These are phyloP conservation scores for Lenwebbia sp. DNA, from an alignment of 345 rosid genomes.

Conservation along the genomic window DNA sequence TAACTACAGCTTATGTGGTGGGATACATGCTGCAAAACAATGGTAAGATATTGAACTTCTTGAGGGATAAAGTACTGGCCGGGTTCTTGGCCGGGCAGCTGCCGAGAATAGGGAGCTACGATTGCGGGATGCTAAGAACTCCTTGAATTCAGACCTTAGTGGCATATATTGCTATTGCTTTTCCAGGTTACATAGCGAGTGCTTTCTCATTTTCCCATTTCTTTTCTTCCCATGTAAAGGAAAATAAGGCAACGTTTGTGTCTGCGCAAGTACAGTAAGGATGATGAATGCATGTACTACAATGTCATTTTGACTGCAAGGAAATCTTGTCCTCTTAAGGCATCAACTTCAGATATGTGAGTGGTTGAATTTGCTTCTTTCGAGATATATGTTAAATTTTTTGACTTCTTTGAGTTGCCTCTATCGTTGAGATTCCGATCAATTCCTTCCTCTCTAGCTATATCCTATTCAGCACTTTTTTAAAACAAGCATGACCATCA, in stretches of 20 bases:
- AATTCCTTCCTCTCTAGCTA: not conserved
- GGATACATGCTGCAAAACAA: slow-evolving; percentile 19
- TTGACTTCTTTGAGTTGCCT: not conserved
- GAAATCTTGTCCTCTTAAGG: not conserved
- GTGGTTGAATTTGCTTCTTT: not conserved
- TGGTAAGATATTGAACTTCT: slow-evolving; percentile 8
- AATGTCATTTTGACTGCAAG: not conserved
- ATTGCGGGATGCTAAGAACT: slow-evolving; percentile 24
- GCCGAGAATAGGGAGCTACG: slow-evolving; percentile 4
- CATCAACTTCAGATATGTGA: not conserved
- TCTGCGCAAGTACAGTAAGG: not conserved
- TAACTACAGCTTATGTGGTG: slow-evolving; percentile 16
- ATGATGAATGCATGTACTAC: not conserved
- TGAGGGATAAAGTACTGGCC: slow-evolving; percentile 10
- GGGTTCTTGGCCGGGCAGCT: not conserved
- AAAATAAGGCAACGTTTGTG: not conserved
- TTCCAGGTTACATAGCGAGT: not conserved
- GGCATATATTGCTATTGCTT: not conserved
- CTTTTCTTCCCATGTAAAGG: not conserved
- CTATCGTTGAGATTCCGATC: not conserved
- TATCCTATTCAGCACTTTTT: not conserved
- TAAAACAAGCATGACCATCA: not conserved
- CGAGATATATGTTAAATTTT: not conserved
- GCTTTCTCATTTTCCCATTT: too few relatives aligned
- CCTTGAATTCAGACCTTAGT: not conserved